phyloP scores from a whole-genome alignment of 164 flowering plant species.

The Tetracentron sinense region DNA sequence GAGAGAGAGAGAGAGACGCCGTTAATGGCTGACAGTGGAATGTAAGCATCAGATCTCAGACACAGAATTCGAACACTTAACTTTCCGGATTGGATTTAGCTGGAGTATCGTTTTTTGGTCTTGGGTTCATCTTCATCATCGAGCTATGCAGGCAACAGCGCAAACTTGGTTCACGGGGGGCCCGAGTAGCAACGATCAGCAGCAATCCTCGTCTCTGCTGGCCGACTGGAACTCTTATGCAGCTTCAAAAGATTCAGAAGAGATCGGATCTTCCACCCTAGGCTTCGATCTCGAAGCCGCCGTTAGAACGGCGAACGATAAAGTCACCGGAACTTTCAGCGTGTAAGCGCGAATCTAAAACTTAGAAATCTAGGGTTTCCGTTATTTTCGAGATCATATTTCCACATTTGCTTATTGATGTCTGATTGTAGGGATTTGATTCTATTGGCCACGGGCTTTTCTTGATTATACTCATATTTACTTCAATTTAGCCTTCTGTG shows the following conservation, averaged over 20 bases:
- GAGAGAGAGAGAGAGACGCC: too few species aligned
- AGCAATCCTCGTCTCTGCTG: slow-evolving; percentile 58
- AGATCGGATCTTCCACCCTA: slow-evolving; percentile 25
- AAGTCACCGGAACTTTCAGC: slow-evolving; percentile 75
- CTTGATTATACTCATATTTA: too few species aligned
- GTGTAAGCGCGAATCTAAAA: slow-evolving; percentile 43
- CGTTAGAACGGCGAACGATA: slow-evolving; percentile 77
- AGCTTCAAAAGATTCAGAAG: slow-evolving; percentile 39
- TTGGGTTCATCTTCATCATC: background rate
- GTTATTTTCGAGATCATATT: too few species aligned
- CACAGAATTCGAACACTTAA: background rate
- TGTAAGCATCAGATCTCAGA: background rate
- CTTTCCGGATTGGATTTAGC: background rate
- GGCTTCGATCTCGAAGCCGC: slow-evolving; percentile 88
- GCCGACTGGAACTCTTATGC: slow-evolving; percentile 93
- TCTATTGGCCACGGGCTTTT: too few species aligned
- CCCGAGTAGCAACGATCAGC: slow-evolving; percentile 26
- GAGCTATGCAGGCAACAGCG: slow-evolving; percentile 36
- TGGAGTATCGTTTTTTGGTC: too few species aligned
- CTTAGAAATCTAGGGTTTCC: background rate
- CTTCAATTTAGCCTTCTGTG: too few species aligned
- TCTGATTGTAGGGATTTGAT: background rate
- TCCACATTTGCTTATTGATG: too few species aligned
- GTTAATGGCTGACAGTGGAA: too few species aligned
- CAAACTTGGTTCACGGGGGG: slow-evolving; percentile 72